Percentiles rank a stretch among this genome's conserved stretches.
phyloP scores from a whole-genome alignment of 2,329 filamentous ascomycete species.

The Fusarium nelsonii region DNA sequence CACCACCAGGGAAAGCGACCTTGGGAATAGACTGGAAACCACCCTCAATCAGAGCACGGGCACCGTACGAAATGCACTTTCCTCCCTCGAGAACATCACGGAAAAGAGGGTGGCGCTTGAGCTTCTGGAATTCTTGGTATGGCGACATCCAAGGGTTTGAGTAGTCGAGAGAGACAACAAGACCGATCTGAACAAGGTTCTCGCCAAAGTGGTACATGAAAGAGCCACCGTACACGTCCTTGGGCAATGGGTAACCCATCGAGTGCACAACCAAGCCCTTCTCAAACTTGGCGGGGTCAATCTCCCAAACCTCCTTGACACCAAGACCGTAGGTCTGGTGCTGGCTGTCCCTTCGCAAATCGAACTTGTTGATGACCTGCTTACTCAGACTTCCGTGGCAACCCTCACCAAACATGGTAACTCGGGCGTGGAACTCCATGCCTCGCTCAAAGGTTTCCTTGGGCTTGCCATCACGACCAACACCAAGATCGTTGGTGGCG shows the following conservation, averaged over 20 bases:
- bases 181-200: slow-evolving; percentile 90
- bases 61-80: slow-evolving; percentile 97
- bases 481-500: slow-evolving; percentile 93
- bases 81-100: slow-evolving; percentile 88
- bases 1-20: slow-evolving; percentile 94
- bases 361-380: slow-evolving; percentile 93
- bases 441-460: slow-evolving; percentile 94
- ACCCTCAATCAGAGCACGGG: slow-evolving; percentile 90
- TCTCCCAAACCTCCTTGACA: slow-evolving; percentile 97
- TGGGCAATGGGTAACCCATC: slow-evolving; percentile 90
- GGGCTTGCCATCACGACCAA: slow-evolving; percentile 82
- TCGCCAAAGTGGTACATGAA: slow-evolving; percentile 99
- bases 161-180: slow-evolving; percentile 95
- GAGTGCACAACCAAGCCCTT: slow-evolving; percentile 89
- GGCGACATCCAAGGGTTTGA: slow-evolving; percentile 96
- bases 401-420: slow-evolving; percentile 93
- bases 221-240: slow-evolving; percentile 94
- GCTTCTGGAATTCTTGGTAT: slow-evolving; percentile 96
- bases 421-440: slow-evolving; percentile 96
- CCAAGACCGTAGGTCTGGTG: slow-evolving; percentile 96
- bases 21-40: slow-evolving; percentile 98
- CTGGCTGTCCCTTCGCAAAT: slow-evolving; percentile 87
- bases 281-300: slow-evolving; percentile 91
- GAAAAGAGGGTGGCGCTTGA: slow-evolving; percentile 98
- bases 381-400: slow-evolving; percentile 97